A percentile compares a stretch with the other conserved stretches of the same genome.
These are phyloP conservation scores for Sporothrix mexicana DNA, from an alignment of 2,329 filamentous ascomycete genomes.

Conservation along the genomic window DNA sequence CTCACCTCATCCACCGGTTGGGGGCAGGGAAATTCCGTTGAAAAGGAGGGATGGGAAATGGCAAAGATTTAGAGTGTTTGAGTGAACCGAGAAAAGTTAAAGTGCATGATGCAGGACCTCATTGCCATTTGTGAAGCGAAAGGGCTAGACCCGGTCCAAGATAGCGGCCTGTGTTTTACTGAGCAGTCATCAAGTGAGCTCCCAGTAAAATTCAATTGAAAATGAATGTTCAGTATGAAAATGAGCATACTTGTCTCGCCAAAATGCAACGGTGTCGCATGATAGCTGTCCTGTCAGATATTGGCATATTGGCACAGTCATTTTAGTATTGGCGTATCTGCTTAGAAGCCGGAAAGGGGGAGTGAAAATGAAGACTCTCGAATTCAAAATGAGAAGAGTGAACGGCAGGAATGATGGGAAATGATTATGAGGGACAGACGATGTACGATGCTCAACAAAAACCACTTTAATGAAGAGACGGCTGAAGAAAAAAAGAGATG, in stretches of 20 bases:
- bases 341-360: slow-evolving; percentile 12
- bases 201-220: background rate
- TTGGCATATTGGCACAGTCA: background rate
- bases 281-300: background rate
- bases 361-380: background rate
- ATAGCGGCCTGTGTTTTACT: slow-evolving; percentile 6
- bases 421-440: background rate
- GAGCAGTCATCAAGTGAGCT: background rate
- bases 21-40: too few species aligned
- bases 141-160: slow-evolving; percentile 18
- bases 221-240: background rate
- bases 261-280: slow-evolving; percentile 12
- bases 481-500: background rate
- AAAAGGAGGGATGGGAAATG: too few species aligned
- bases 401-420: background rate
- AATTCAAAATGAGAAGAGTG: background rate
- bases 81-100: background rate
- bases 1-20: too few species aligned
- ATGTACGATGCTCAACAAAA: background rate
- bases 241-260: background rate
- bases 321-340: background rate
- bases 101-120: slow-evolving; percentile 20
- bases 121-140: background rate
- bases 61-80: background rate
- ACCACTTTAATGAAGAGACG: background rate